Percentiles rank a stretch among this genome's conserved stretches.
These are phyloP conservation scores for Clohesyomyces aquaticus DNA, from an alignment of 495 filamentous ascomycete genomes.

Conservation along the genomic window DNA sequence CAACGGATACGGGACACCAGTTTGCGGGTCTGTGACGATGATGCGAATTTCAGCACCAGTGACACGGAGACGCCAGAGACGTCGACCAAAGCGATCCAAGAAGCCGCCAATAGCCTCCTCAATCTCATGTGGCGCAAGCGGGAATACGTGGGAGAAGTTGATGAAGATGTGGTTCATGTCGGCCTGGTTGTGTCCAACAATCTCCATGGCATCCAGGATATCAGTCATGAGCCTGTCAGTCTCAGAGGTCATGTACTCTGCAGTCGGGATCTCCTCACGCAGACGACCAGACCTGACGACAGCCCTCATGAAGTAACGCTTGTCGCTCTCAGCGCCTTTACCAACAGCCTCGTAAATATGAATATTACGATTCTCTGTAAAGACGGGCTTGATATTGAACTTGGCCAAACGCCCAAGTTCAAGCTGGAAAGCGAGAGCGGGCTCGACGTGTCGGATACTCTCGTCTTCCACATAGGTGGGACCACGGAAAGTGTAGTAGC, in stretches of 20 bases:
- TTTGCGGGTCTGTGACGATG: slow-evolving; percentile 86
- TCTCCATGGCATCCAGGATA: slow-evolving; percentile 95
- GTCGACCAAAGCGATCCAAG: slow-evolving; percentile 92
- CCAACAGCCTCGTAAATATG: slow-evolving; percentile 97
- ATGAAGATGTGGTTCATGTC: slow-evolving; percentile 99
- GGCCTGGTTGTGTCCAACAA: slow-evolving; percentile 98
- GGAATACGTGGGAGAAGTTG: slow-evolving; percentile 96
- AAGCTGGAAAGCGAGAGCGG: slow-evolving; percentile 95
- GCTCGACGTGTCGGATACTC: slow-evolving; percentile 96
- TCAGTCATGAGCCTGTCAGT: slow-evolving; percentile 96
- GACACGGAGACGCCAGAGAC: slow-evolving; percentile 94
- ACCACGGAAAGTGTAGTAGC: slow-evolving; percentile 97
- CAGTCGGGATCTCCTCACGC: slow-evolving; percentile 94
- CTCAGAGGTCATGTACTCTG: slow-evolving; percentile 97
- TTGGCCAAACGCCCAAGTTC: slow-evolving; percentile 91
- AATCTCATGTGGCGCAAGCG: slow-evolving; percentile 84
- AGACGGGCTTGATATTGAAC: slow-evolving; percentile 96
- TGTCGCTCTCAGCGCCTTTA: slow-evolving; percentile 91
- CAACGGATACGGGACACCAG: slow-evolving; percentile 85
- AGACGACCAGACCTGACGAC: slow-evolving; percentile 90
- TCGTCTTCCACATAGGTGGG: slow-evolving; percentile 86
- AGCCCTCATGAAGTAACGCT: slow-evolving; percentile 96
- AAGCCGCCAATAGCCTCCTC: slow-evolving; percentile 94
- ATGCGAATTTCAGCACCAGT: slow-evolving; percentile 98
- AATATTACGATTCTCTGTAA: slow-evolving; percentile 98